Conservation (phyloP, 2,329 filamentous ascomycete species). For the Epichloe brachyelytri region DNA sequence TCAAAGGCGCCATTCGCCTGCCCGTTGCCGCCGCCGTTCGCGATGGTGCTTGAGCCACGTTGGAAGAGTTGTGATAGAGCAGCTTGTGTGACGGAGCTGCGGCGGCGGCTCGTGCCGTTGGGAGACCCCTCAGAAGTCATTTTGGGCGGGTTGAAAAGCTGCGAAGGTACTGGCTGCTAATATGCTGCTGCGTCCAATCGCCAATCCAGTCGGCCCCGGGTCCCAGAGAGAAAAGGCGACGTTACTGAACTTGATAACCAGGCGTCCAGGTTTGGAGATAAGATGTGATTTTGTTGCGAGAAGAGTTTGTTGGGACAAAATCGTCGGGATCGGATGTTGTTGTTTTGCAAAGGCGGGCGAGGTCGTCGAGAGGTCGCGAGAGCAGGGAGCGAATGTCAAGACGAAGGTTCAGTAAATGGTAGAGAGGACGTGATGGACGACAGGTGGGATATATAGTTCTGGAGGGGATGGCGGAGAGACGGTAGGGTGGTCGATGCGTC, state of each 20-base stretch:
- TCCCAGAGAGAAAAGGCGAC: neutral
- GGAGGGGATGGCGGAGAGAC: neutral
- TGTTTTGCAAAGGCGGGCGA: neutral
- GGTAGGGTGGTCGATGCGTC: neutral
- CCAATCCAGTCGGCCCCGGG: neutral
- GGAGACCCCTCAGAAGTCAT: conserved; percentile 24
- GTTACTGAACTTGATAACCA: neutral
- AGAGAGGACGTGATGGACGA: neutral
- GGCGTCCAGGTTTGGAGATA: neutral
- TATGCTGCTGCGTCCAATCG: conserved; percentile 4
- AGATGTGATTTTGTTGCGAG: neutral
- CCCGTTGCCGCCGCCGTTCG: conserved; percentile 25
- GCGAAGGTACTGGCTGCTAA: neutral
- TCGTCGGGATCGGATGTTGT: neutral
- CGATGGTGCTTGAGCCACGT: conserved; percentile 36
- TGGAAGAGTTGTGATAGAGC: conserved; percentile 47
- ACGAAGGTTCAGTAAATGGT: neutral
- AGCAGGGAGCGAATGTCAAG: neutral
- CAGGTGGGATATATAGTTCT: neutral
- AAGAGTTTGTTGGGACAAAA: neutral
- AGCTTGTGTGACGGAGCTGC: conserved; percentile 43
- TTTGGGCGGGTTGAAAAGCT: conserved; percentile 5
- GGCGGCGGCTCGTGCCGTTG: conserved; percentile 31
- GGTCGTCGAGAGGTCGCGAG: neutral
- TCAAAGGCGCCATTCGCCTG: conserved; percentile 33